Evolutionary conservation across 176 grass and related monocot species (phyloP).

Genomic region (Aegilops bicornis): DNA sequence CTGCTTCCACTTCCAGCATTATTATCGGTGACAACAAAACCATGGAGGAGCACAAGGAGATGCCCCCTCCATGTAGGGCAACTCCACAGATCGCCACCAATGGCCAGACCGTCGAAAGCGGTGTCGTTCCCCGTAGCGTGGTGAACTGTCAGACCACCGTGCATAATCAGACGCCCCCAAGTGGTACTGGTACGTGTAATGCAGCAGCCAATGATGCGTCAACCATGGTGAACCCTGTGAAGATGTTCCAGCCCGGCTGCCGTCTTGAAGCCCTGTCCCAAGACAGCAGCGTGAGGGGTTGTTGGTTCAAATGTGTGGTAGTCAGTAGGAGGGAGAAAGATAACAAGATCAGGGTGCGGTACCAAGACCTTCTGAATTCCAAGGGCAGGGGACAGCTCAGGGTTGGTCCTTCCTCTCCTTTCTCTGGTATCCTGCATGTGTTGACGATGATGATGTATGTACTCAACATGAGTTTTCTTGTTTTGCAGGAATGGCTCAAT

Average conservation of each 20-base stretch:
- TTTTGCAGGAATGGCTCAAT: slow-evolving; percentile 57
- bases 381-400: slow-evolving; percentile 35
- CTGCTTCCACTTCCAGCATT: too few relatives aligned
- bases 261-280: slow-evolving; percentile 55
- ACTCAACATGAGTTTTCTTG: neutral
- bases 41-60: too few relatives aligned
- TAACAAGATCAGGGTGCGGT: slow-evolving; percentile 49
- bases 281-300: slow-evolving; percentile 68
- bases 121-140: neutral
- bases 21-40: too few relatives aligned
- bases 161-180: neutral
- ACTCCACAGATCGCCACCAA: neutral
- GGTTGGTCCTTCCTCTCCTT: slow-evolving; percentile 29
- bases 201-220: neutral
- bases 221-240: neutral
- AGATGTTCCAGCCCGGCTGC: slow-evolving; percentile 39
- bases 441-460: neutral
- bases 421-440: neutral
- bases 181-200: neutral
- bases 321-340: slow-evolving; percentile 15
- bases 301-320: slow-evolving; percentile 65
- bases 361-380: slow-evolving; percentile 49
- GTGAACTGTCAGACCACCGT: neutral
- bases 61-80: too few relatives aligned
- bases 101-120: neutral